Conservation (phyloP, 208 protist genomes). For the Trypanosoma avium region DNA sequence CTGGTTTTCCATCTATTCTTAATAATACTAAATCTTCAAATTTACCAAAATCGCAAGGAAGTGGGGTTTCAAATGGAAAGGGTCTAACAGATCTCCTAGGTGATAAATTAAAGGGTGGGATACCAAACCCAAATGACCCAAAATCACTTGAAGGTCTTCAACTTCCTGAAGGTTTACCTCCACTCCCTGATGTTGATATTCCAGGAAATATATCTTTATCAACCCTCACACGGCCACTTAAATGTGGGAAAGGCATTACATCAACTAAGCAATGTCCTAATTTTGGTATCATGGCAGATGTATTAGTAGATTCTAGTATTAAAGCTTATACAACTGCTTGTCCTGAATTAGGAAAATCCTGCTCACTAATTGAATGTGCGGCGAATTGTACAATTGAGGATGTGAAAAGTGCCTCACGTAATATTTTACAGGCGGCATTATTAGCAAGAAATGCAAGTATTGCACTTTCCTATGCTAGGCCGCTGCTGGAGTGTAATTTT, state of each 20-base stretch:
- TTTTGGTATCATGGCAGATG: slow-evolving; percentile 2
- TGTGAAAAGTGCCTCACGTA: slow-evolving; percentile 27
- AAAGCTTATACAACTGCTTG: background rate
- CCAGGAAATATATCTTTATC: background rate
- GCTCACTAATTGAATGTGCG: slow-evolving; percentile 37
- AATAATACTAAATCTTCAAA: too few species aligned
- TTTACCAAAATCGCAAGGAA: too few species aligned
- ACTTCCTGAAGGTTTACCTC: slow-evolving; percentile 33
- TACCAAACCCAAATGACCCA: too few species aligned
- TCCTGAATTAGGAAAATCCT: background rate
- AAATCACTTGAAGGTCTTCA: too few species aligned
- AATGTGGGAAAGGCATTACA: background rate
- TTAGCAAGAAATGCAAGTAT: slow-evolving; percentile 50
- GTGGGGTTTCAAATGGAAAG: too few species aligned
- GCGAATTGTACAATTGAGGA: slow-evolving; percentile 20
- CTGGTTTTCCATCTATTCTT: slow-evolving; percentile 13
- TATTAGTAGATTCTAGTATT: background rate
- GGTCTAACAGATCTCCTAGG: too few species aligned
- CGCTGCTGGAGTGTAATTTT: slow-evolving; percentile 71
- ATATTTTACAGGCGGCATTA: slow-evolving; percentile 23
- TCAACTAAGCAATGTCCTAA: slow-evolving; percentile 37
- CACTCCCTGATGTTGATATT: too few species aligned
- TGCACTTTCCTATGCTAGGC: slow-evolving; percentile 53
- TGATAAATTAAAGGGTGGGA: too few species aligned
- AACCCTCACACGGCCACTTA: background rate